Conservation (phyloP, 768 basidiomycete species). For the Phaeotremella fagi region DNA sequence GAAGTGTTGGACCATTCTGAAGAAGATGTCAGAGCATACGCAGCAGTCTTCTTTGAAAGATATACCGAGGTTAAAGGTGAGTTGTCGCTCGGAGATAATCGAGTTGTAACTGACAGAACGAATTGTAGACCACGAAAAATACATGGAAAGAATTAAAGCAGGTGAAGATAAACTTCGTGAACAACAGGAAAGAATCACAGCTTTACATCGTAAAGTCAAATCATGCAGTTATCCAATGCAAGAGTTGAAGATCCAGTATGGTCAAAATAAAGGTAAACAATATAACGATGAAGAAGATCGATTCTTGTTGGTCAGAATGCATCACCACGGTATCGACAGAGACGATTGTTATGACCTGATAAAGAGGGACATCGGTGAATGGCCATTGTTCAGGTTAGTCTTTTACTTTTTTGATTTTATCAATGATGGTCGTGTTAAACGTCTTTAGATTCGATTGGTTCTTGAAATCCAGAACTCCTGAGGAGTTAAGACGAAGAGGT, state of each 20-base stretch:
- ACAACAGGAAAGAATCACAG: conserved; percentile 65
- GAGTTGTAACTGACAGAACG: too few species aligned
- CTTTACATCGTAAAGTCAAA: conserved; percentile 74
- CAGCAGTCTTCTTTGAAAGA: conserved; percentile 78
- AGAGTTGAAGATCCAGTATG: conserved; percentile 91
- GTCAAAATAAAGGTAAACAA: conserved; percentile 86
- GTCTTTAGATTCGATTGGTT: conserved; percentile 79
- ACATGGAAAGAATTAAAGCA: conserved; percentile 75
- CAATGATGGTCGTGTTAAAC: not conserved
- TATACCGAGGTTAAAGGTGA: conserved; percentile 77
- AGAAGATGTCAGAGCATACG: conserved; percentile 72
- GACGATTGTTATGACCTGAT: conserved; percentile 86
- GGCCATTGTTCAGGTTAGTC: conserved; percentile 75
- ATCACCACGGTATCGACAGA: conserved; percentile 80
- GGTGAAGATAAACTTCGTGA: conserved; percentile 80
- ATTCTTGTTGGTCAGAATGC: conserved; percentile 82
- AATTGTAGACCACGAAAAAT: conserved; percentile 70
- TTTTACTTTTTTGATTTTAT: not conserved
- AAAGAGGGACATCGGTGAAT: conserved; percentile 93
- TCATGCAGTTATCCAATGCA: conserved; percentile 90
- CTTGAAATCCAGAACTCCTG: conserved; percentile 85
- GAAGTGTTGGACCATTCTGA: conserved; percentile 76
- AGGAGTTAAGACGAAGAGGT: conserved; percentile 81
- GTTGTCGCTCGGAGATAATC: conserved; percentile 34
- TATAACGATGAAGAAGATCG: conserved; percentile 96